Evolutionary conservation across 2,329 filamentous ascomycete species (phyloP).

Genomic region (Dendryphion nanum): DNA sequence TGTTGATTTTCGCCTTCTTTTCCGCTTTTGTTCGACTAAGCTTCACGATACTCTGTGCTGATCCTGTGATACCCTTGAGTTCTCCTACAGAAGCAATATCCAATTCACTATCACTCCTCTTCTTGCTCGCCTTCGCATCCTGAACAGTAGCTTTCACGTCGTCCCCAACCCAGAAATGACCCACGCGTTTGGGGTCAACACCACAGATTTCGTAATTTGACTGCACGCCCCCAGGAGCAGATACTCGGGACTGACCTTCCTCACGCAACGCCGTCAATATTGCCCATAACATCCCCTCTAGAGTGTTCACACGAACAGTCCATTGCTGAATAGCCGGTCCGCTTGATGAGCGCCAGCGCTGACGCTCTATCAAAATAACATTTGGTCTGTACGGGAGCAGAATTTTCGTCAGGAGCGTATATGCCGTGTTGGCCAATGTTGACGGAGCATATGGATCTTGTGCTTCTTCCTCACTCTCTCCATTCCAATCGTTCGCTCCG

Average conservation of each 20-base stretch:
- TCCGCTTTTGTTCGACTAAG: slow-evolving; percentile 42
- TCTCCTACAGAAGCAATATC: slow-evolving; percentile 13
- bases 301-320: slow-evolving; percentile 77
- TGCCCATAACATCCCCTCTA: slow-evolving; percentile 80
- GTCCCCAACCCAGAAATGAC: slow-evolving; percentile 34
- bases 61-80: slow-evolving; percentile 16
- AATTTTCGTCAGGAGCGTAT: slow-evolving; percentile 50
- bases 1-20: slow-evolving; percentile 63
- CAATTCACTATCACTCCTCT: slow-evolving; percentile 6
- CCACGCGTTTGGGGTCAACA: slow-evolving; percentile 39
- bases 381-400: slow-evolving; percentile 59
- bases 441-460: slow-evolving; percentile 53
- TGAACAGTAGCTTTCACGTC: slow-evolving; percentile 2
- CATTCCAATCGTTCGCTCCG: slow-evolving; percentile 11
- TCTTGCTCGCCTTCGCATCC: slow-evolving; percentile 4
- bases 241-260: slow-evolving; percentile 1
- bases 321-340: slow-evolving; percentile 70
- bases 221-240: background rate
- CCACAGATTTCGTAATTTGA: slow-evolving; percentile 18
- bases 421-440: slow-evolving; percentile 56
- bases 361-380: slow-evolving; percentile 68
- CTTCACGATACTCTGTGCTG: slow-evolving; percentile 24
- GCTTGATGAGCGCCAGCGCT: slow-evolving; percentile 64
- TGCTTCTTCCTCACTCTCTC: slow-evolving; percentile 5
- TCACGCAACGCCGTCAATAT: slow-evolving; percentile 56